A percentile compares a stretch with the other conserved stretches of the same genome.
These are phyloP conservation scores for Aspergillus spinulosporus DNA, from an alignment of 2,329 filamentous ascomycete genomes.

Conservation along the genomic window DNA sequence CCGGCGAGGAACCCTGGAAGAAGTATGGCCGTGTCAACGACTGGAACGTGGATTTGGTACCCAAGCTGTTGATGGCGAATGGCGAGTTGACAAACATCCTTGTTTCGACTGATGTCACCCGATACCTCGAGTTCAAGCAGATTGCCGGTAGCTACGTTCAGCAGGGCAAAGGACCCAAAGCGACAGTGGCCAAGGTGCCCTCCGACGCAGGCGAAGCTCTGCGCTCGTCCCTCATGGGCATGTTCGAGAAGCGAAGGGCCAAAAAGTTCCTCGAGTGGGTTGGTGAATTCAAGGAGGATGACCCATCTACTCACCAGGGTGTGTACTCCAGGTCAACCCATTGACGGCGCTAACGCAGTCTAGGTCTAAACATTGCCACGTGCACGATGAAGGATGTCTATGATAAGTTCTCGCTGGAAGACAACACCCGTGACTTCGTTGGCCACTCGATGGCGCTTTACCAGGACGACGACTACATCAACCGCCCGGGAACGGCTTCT, in stretches of 20 bases:
- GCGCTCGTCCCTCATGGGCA: constrained; percentile 89
- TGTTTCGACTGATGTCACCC: constrained; percentile 88
- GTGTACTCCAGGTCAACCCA: neutral
- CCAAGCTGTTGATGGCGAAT: constrained; percentile 98
- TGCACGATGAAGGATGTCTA: constrained; percentile 98
- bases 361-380: constrained; percentile 75
- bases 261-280: constrained; percentile 97
- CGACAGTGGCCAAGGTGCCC: constrained; percentile 94
- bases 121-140: constrained; percentile 90
- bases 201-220: constrained; percentile 89
- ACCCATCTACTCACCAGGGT: constrained; percentile 86
- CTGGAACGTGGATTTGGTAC: constrained; percentile 99
- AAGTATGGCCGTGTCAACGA: constrained; percentile 95
- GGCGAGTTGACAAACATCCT: constrained; percentile 98
- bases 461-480: constrained; percentile 84
- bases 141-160: constrained; percentile 96
- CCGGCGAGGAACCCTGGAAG: constrained; percentile 91
- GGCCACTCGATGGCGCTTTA: constrained; percentile 98
- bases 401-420: constrained; percentile 93
- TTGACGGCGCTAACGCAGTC: constrained; percentile 22
- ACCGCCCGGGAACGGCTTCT: constrained; percentile 68
- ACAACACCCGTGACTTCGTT: constrained; percentile 88
- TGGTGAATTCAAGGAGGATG: constrained; percentile 77
- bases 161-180: constrained; percentile 77
- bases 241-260: constrained; percentile 96